A percentile compares a stretch with the other conserved stretches of the same genome.
Evolutionary conservation across 2,329 filamentous ascomycete genomes (phyloP).

Genomic region (Didymella pinodella): DNA sequence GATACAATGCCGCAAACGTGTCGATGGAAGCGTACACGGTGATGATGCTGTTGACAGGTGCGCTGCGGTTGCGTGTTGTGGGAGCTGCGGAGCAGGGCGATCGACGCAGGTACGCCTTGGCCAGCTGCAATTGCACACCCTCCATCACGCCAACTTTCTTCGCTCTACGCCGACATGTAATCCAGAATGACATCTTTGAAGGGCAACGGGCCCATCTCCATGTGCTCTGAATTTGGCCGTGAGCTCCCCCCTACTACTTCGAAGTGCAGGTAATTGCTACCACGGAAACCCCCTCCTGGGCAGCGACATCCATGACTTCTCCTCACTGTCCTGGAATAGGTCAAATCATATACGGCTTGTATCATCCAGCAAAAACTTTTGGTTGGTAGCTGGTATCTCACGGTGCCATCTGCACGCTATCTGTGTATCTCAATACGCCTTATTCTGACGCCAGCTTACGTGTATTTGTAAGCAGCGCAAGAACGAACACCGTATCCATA

Average conservation of each 20-base stretch:
- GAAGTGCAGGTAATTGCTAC: too few species aligned
- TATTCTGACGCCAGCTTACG: not conserved
- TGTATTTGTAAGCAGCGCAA: conserved; percentile 10
- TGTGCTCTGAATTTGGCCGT: not conserved
- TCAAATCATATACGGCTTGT: not conserved
- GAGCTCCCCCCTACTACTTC: not conserved
- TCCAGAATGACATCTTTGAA: not conserved
- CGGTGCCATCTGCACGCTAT: not conserved
- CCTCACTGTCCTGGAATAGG: not conserved
- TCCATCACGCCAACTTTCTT: not conserved
- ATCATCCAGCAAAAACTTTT: not conserved
- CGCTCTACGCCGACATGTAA: not conserved
- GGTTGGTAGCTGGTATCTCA: not conserved
- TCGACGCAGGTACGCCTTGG: not conserved
- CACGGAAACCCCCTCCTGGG: too few species aligned
- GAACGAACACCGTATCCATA: not conserved
- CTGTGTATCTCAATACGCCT: not conserved
- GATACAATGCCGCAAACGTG: not conserved
- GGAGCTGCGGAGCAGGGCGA: not conserved
- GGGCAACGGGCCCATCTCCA: not conserved
- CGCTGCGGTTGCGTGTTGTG: not conserved
- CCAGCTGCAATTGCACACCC: not conserved
- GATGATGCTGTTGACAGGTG: not conserved
- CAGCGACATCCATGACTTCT: not conserved
- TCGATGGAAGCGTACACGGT: not conserved